Evolutionary conservation across 2,329 filamentous ascomycete genomes (phyloP).

Genomic region (Colletotrichum theobromicola): DNA sequence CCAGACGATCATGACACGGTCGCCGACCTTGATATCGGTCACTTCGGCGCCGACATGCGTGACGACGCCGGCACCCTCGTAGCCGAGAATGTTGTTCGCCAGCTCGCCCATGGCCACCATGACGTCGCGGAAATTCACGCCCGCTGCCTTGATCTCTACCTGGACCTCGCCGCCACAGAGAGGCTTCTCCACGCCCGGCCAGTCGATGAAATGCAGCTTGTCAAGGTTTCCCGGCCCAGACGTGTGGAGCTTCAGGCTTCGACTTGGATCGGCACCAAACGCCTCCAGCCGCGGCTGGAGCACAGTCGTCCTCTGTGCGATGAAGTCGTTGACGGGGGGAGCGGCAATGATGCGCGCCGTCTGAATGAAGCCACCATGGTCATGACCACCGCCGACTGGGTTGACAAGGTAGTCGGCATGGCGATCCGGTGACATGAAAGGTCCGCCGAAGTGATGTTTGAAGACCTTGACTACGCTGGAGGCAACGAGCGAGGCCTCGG

Average conservation of each 20-base stretch:
- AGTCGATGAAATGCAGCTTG: conserved; percentile 31
- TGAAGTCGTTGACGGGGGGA: not conserved
- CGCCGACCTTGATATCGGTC: conserved; percentile 1
- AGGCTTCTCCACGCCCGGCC: conserved; percentile 20
- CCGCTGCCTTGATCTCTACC: conserved; percentile 32
- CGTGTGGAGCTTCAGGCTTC: conserved; percentile 3
- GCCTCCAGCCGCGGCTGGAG: not conserved
- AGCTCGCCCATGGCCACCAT: conserved; percentile 31
- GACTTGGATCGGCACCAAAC: conserved; percentile 16
- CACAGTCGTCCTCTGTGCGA: not conserved
- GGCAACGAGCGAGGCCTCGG: not conserved
- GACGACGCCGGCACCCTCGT: conserved; percentile 31
- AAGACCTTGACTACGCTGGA: not conserved
- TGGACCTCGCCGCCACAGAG: conserved; percentile 31
- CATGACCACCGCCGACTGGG: not conserved
- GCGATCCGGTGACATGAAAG: not conserved
- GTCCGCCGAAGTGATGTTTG: not conserved
- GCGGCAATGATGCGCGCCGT: not conserved
- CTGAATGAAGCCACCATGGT: not conserved
- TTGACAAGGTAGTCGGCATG: not conserved
- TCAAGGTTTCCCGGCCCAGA: conserved; percentile 29
- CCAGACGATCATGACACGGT: not conserved
- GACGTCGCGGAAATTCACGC: conserved; percentile 42
- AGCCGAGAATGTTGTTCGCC: conserved; percentile 24
- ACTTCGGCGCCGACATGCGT: conserved; percentile 22